These are phyloP conservation scores for Neonectria coccinea DNA, from an alignment of 2,329 filamentous ascomycete genomes.

Conservation along the genomic window DNA sequence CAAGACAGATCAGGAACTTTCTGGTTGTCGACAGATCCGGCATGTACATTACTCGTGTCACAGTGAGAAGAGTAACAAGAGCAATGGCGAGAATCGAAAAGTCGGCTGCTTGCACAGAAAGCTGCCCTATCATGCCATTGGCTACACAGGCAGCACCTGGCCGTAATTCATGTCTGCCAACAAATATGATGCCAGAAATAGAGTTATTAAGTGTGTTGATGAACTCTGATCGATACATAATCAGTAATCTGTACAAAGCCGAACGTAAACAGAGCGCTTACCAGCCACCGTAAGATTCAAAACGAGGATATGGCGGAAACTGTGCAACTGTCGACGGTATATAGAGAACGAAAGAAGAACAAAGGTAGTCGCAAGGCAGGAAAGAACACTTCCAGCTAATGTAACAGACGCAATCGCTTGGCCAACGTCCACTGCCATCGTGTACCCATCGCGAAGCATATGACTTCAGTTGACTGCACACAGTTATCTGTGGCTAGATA, in stretches of 20 bases:
- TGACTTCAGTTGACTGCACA: neutral
- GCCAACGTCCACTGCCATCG: conserved; percentile 4
- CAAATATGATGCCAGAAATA: conserved; percentile 38
- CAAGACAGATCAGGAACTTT: conserved; percentile 32
- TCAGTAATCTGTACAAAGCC: neutral
- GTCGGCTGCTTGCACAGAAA: conserved; percentile 42
- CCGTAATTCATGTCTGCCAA: conserved; percentile 24
- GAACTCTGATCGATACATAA: conserved; percentile 29
- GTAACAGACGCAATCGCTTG: conserved; percentile 38
- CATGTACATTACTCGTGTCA: conserved; percentile 36
- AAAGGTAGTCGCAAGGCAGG: conserved; percentile 37
- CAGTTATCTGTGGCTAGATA: neutral
- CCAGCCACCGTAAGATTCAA: conserved; percentile 42
- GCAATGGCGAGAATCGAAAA: conserved; percentile 44
- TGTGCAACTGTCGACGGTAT: conserved; percentile 37
- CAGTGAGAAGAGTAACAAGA: conserved; percentile 40
- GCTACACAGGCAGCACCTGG: conserved; percentile 30
- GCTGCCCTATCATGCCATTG: conserved; percentile 39
- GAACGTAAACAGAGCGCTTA: conserved; percentile 9
- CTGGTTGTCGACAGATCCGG: conserved; percentile 29
- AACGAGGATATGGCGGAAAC: conserved; percentile 41
- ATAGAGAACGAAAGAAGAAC: conserved; percentile 40
- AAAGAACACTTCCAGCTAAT: conserved; percentile 39
- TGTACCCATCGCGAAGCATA: neutral
- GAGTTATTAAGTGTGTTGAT: conserved; percentile 42